Percentiles rank a stretch among this genome's conserved stretches.
These are phyloP conservation scores for Picochlorum sp. DNA, from an alignment of 139 green algal genomes.

Conservation along the genomic window DNA sequence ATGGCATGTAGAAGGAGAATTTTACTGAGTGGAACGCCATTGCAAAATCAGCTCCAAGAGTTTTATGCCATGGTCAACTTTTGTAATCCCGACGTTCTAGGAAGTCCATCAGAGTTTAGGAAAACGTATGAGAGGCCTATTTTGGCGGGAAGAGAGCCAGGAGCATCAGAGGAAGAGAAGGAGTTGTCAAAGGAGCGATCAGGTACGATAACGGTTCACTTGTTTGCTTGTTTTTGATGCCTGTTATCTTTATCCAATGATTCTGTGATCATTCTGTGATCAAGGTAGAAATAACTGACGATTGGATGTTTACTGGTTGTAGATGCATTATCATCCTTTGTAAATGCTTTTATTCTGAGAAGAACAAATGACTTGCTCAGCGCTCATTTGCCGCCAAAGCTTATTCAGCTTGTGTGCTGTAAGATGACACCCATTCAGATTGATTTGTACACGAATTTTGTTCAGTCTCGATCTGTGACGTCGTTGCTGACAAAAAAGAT, in stretches of 20 bases:
- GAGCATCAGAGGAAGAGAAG: slow-evolving; percentile 54
- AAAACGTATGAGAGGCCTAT: slow-evolving; percentile 67
- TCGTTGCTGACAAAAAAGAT: slow-evolving; percentile 51
- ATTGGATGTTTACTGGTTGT: too few relatives aligned
- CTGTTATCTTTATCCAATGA: too few relatives aligned
- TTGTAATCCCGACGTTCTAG: slow-evolving; percentile 89
- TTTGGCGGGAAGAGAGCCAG: slow-evolving; percentile 76
- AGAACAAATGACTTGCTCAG: slow-evolving; percentile 92
- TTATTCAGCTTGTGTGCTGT: slow-evolving; percentile 95
- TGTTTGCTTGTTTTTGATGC: too few relatives aligned
- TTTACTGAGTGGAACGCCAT: slow-evolving; percentile 86
- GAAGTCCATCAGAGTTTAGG: slow-evolving; percentile 66
- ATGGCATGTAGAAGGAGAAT: slow-evolving; percentile 82
- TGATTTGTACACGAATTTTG: slow-evolving; percentile 85
- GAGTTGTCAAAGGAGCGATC: slow-evolving; percentile 51
- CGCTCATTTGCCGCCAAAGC: slow-evolving; percentile 94
- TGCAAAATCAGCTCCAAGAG: slow-evolving; percentile 97
- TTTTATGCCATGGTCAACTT: slow-evolving; percentile 92
- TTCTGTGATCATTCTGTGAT: too few relatives aligned
- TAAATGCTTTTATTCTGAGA: slow-evolving; percentile 96
- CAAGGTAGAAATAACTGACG: too few relatives aligned
- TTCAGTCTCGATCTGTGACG: slow-evolving; percentile 71
- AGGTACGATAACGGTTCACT: background rate
- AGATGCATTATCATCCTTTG: slow-evolving; percentile 72
- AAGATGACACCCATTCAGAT: slow-evolving; percentile 76